Base-by-base conservation (phyloP, 768 basidiomycete genomes). In the Termitomyces sp. region DNA sequence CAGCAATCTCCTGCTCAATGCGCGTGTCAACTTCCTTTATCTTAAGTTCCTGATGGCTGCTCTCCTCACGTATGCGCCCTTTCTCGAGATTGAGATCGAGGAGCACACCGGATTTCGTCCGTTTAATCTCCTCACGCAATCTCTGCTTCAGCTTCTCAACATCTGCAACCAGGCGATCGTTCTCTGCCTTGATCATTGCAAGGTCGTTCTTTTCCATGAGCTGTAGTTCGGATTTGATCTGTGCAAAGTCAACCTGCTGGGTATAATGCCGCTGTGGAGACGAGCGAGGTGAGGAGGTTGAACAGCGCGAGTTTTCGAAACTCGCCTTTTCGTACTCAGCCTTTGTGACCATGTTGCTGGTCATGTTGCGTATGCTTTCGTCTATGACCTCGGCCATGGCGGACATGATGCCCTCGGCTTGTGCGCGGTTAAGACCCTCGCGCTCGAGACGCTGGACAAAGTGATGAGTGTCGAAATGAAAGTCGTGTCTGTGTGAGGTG, bases 381-480 rank as follows among this genome's bases (percentile, higher is more conserved):
- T 97, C 93, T 40, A 99, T 94, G 60, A 98, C 95, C 65, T 94
- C 93, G 13, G 94, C 92, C 83, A 99, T 90, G 8, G 95, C 92
- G 47, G 87, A 81, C 94, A 98, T 97, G 68, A 99, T 90, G 3
- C 97, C 96, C 69, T 98, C 94, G 0, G 96, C 94, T 73, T 98
- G 96, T 22, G 85, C 85, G 18, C 92, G 83, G 62, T 88, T 93
- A 61, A 98, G 73, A 0, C 96, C 96, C 67, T 97, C 90, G 58
- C 84, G 80, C 71, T 94, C 91, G 56, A 98, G 76, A 36, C 92
- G 86, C 71, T 93, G 87, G 40, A 98, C 94, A 68, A 97, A 96
- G 61, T 91, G 88, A 68, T 96, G 92, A 1, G 95, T 98, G 69
- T 98, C 96, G 63, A 98, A 98, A 69, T 95, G 94, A 68, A 90